phyloP scores from a whole-genome alignment of 306 rosid species.

The Begonia masoniana region DNA sequence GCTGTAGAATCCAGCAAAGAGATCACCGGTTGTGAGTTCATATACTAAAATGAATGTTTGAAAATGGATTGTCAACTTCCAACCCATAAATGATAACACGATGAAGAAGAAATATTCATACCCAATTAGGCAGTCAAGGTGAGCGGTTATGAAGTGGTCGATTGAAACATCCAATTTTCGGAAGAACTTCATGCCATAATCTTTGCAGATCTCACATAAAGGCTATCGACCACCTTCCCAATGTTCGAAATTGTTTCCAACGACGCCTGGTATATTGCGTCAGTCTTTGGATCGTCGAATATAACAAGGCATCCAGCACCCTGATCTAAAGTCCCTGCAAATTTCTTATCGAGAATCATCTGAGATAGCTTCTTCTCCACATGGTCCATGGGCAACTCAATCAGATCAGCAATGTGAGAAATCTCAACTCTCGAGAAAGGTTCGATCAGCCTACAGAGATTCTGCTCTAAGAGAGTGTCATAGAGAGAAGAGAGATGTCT shows the following conservation, averaged over 20 bases:
- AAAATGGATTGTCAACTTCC: background rate
- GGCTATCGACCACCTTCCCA: constrained; percentile 92
- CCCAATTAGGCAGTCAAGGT: background rate
- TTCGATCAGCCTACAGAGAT: constrained; percentile 85
- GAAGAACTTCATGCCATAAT: constrained; percentile 53
- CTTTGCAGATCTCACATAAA: constrained; percentile 88
- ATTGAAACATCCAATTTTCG: background rate
- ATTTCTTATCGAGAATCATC: constrained; percentile 38
- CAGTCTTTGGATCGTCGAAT: constrained; percentile 31
- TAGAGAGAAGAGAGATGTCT: constrained; percentile 81
- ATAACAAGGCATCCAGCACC: constrained; percentile 63
- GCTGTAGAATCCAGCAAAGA: background rate
- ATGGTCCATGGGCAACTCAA: constrained; percentile 54
- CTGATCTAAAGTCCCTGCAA: constrained; percentile 85
- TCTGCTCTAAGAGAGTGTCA: constrained; percentile 84
- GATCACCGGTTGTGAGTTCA: background rate
- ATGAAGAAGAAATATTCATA: background rate
- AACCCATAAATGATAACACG: background rate
- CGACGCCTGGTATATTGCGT: constrained; percentile 43
- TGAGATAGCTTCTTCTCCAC: constrained; percentile 40
- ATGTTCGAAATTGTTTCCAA: constrained; percentile 73
- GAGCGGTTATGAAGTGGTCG: no score
- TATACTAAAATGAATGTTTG: background rate
- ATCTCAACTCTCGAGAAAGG: constrained; percentile 96
- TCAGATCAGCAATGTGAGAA: constrained; percentile 72